Base-by-base conservation (phyloP, 352 stramenopile genomes). In the Phytopythium aichiense region DNA sequence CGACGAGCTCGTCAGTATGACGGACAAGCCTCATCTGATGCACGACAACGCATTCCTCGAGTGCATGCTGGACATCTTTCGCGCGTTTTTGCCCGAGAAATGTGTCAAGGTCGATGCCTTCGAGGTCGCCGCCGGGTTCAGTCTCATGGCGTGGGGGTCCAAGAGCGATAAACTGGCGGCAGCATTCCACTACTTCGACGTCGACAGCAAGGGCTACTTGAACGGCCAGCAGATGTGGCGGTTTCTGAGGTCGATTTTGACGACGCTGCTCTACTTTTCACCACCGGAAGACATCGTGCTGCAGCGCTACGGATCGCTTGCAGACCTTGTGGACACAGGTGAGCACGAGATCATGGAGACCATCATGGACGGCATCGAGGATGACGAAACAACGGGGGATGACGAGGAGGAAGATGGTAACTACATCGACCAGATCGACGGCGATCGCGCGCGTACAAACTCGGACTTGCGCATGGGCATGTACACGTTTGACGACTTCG, bases 141-240 rank as follows among this genome's bases (percentile, higher is more conserved):
- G 80, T 50, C 61, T 95, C 15, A 91, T 95, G 61, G 69, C 80
- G 15, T 89, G 78, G 73, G 87, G 87, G 1, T 94, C 87, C 7
- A 95, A 95, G 58, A 95, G 87, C 43, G 87, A 95, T 68, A 95
- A 95, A 40, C 66, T 95, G 8, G 69, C 73, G n/a, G 83, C 81
- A 16, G 73, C 84, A 0, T 95, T 95, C 53, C 83, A 95, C 62
- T 95, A 89, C 56, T 95, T 94, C 50, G 87, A 95, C 46, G 73
- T 76, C 7, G 87, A 95, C 38, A 85, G 81, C 65, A 92, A 92
- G 31, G 84, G 80, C 0, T 91, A 82, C 25, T 60, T 95, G 56
- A 90, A 92, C 61, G 77, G 76, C 4, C 76, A 92, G 58, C 87
- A 95, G 50, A 64, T 95, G 12, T 95, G 87, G 87, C 73, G 81